Percentiles rank a stretch among this genome's conserved stretches.
phyloP scores from a whole-genome alignment of 768 basidiomycete genomes.

The Hortiboletus flavorubellus region DNA sequence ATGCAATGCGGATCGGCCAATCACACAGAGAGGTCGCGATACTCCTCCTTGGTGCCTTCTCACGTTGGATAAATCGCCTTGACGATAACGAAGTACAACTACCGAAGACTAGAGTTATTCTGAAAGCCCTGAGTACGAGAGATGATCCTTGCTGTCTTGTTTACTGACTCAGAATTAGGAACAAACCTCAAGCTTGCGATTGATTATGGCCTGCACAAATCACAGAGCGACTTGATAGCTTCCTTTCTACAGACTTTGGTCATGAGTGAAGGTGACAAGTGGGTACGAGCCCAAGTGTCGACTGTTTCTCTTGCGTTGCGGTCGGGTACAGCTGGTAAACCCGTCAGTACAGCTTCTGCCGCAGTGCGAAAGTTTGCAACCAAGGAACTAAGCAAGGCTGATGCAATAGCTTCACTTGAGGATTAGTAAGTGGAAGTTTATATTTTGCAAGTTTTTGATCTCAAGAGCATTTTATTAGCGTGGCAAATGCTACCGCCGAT shows the following conservation, averaged over 20 bases:
- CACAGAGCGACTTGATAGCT: constrained; percentile 81
- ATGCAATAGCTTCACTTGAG: constrained; percentile 75
- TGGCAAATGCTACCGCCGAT: constrained; percentile 89
- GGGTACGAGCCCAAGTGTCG: constrained; percentile 72
- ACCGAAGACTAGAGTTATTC: constrained; percentile 61
- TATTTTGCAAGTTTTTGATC: not conserved
- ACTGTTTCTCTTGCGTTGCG: constrained; percentile 69
- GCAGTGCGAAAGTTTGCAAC: constrained; percentile 88
- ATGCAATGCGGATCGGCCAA: constrained; percentile 80
- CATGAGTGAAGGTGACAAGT: constrained; percentile 94
- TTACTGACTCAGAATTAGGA: constrained; percentile 64
- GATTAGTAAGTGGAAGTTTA: constrained; percentile 71
- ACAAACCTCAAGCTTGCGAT: constrained; percentile 90
- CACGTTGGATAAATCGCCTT: constrained; percentile 86
- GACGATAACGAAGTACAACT: constrained; percentile 73
- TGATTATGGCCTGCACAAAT: constrained; percentile 77
- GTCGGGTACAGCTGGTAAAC: constrained; percentile 62
- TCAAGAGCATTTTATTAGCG: constrained; percentile 38
- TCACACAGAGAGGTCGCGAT: constrained; percentile 83
- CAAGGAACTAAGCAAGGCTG: constrained; percentile 75
- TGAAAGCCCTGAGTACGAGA: constrained; percentile 75
- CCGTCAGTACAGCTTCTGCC: constrained; percentile 69
- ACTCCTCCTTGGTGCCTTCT: constrained; percentile 84
- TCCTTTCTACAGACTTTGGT: constrained; percentile 93
- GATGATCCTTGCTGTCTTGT: constrained; percentile 73